Base-by-base conservation (phyloP, 2,329 filamentous ascomycete species). In the Torrubiella hemipterigena region DNA sequence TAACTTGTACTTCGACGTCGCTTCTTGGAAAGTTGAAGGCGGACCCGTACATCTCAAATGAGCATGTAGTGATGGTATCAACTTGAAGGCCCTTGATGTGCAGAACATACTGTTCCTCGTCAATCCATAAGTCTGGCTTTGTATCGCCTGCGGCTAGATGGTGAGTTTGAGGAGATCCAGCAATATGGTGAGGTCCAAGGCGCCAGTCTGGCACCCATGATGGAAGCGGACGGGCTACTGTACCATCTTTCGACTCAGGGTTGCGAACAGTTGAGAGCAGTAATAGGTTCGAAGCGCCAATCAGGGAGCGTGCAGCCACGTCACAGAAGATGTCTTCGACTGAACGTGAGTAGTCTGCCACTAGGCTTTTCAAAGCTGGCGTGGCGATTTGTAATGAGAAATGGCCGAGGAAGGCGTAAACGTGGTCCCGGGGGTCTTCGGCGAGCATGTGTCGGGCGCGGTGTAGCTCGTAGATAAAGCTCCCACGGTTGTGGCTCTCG, bases 121-220 rank as follows among this genome's bases (percentile, higher is more conserved):
- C 45, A 29, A 55, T 45, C 1, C 29, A 35, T 7, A 56, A 38
- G 17, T 38, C 35, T 3, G 53, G 50, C 9, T 24, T 37, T 2
- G 45, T 46, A 6, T 41, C 33, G 7, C 49, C 45, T 1, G 46
- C 42, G 7, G 53, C 52, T 10, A 43, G 37, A 18, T 56, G 53
- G 3, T 48, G 51, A 10, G 48, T 50, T 9, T 38, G 42, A 1
- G 53, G 53, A 1, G 49, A 44, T 3, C 45, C 48, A 11, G 56
- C 40, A 7, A 56, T 41, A 23, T 56, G 53, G 1, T 51, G 31
- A 10, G 51, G 50, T 6, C 45, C 32, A 6, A 47, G 33, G 3
- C 50, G 45, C 55, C 54, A 58, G 42, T 58, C 55, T 1, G 55
- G 55, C 17, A 55, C 54, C 55, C 55, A 58, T 0, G 52, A 51